Base-by-base conservation (phyloP, 768 basidiomycete genomes). In the Macrolepiota dolichaula region DNA sequence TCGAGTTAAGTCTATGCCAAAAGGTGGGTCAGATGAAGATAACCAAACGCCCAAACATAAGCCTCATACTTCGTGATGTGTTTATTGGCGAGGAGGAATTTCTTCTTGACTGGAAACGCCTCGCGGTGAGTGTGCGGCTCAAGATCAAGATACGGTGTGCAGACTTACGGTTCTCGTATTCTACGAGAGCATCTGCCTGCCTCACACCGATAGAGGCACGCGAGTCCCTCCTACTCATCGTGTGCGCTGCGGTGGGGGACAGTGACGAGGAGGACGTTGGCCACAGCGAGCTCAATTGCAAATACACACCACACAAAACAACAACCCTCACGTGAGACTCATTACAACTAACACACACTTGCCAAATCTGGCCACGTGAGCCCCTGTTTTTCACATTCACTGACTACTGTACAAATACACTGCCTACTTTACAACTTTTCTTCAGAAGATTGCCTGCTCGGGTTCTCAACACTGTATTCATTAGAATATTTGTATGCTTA, bases 21-120 rank as follows among this genome's bases (percentile, higher is more conserved):
- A 50, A 19, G 22, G 46, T 24, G 17, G 29, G 60, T 17, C 25
- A 35, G 49, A 38, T 19, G 46, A 38, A 44, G 15, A 47, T 22
- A 56, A 40, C n/a, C 24, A n/a, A 37, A 13, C 29, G n/a, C 38
- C 27, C 36, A 35, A 44, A 29, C 32, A 40, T 29, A 42, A 17
- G 0, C n/a, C 29, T 72, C 82, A 40, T 66, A 92, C 91, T 93
- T 94, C 25, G 92, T 92, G 70, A 94, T 94, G 75, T 93, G 92
- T 74, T 92, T 93, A 76, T 94, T 94, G 61, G 91, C 91, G 62
- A 92, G 86, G 22, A 94, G 80, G 68, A 92, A 93, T 77, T 92
- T 93, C 86, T 91, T 92, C 86, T 93, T 93, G 80, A 93, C 92
- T 94, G 70, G 46, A 61, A 64, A 73, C 65, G 71, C 73, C 73